Evolutionary conservation across 2,329 filamentous ascomycete species (phyloP).

Genomic region (Leptographium flavum): DNA sequence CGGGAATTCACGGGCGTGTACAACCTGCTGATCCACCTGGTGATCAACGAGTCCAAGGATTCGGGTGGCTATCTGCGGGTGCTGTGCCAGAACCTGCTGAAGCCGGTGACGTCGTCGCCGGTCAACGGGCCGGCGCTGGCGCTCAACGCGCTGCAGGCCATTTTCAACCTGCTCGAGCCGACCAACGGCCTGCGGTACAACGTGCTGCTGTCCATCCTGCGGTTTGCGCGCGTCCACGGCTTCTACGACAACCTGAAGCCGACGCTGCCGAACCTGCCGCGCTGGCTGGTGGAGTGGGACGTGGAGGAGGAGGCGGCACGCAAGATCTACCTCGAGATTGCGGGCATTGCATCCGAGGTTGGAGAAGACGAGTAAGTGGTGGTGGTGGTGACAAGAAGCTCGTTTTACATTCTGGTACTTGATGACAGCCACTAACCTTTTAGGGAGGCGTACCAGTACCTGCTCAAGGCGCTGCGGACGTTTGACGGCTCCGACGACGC

Average conservation of each 20-base stretch:
- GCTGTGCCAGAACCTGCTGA: conserved; percentile 79
- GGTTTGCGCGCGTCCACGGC: conserved; percentile 59
- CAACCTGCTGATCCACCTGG: conserved; percentile 90
- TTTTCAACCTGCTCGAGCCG: conserved; percentile 84
- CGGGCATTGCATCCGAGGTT: conserved; percentile 64
- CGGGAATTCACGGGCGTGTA: conserved; percentile 94
- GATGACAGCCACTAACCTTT: no score
- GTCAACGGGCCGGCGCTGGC: conserved; percentile 74
- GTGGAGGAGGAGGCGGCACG: conserved; percentile 69
- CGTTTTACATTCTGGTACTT: not conserved
- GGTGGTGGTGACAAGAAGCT: no score
- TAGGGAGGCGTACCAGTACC: conserved; percentile 55
- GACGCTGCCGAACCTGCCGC: conserved; percentile 69
- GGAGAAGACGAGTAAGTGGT: conserved; percentile 58
- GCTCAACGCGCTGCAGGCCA: conserved; percentile 79
- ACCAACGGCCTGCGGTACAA: conserved; percentile 73
- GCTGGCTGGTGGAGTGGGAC: conserved; percentile 75
- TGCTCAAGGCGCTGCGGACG: conserved; percentile 46
- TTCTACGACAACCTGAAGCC: conserved; percentile 75
- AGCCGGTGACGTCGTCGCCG: conserved; percentile 75
- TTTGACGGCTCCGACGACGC: conserved; percentile 42
- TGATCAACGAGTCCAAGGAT: conserved; percentile 65
- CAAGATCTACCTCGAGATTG: conserved; percentile 70
- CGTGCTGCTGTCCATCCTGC: conserved; percentile 78
- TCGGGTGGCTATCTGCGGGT: conserved; percentile 73